Conservation (phyloP, 495 filamentous ascomycete genomes). For the Talaromyces liani region DNA sequence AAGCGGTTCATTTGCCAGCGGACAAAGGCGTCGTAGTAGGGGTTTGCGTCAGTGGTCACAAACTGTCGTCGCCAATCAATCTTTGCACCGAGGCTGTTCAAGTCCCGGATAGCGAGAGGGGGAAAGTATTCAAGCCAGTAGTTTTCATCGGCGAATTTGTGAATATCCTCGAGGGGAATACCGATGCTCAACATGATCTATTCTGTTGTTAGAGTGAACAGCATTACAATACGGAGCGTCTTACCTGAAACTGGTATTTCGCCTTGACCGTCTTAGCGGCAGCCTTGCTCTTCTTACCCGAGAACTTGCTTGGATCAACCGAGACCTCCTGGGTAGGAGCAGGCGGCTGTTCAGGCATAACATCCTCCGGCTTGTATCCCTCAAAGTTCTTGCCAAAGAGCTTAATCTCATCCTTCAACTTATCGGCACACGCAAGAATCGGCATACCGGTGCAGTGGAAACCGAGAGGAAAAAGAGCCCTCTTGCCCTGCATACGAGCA, state of each 20-base stretch:
- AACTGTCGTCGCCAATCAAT: constrained; percentile 91
- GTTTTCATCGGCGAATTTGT: constrained; percentile 78
- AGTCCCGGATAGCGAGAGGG: constrained; percentile 68
- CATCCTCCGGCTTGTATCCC: constrained; percentile 55
- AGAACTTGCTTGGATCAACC: constrained; percentile 85
- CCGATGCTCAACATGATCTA: constrained; percentile 75
- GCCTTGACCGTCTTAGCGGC: constrained; percentile 84
- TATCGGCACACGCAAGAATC: constrained; percentile 96
- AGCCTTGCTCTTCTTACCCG: constrained; percentile 89
- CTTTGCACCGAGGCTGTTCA: constrained; percentile 74
- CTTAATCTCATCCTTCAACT: constrained; percentile 79
- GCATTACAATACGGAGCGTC: neutral
- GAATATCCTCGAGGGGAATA: constrained; percentile 78
- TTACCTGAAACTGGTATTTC: constrained; percentile 72
- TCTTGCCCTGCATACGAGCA: constrained; percentile 82
- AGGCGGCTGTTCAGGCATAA: constrained; percentile 31
- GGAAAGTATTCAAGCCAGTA: constrained; percentile 91
- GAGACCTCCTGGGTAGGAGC: constrained; percentile 52
- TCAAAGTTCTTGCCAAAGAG: constrained; percentile 87
- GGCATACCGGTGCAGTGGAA: constrained; percentile 98
- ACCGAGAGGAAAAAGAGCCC: constrained; percentile 78
- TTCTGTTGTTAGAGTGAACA: neutral
- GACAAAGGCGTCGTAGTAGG: constrained; percentile 93
- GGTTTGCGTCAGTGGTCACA: constrained; percentile 94
- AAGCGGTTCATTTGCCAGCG: constrained; percentile 97